A percentile compares a stretch with the other conserved stretches of the same genome.
Conservation (phyloP, 805 yeast species). For the Priceomyces fermenticarens region DNA sequence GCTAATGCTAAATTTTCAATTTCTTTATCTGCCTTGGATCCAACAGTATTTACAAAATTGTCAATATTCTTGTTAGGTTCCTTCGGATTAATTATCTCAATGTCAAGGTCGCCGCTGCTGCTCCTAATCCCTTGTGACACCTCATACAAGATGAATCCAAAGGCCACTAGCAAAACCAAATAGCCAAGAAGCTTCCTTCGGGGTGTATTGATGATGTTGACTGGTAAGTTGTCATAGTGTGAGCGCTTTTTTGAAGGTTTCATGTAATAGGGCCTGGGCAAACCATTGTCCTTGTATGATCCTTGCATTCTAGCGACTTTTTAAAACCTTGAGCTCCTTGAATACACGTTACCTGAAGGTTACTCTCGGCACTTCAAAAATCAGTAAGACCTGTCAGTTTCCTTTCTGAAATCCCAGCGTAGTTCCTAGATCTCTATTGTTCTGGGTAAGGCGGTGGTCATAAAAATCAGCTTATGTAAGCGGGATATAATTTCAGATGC, state of each 20-base stretch:
- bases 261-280: conserved; percentile 47
- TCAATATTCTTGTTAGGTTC: conserved; percentile 15
- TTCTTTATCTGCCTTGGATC: conserved; percentile 30
- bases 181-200: conserved; percentile 39
- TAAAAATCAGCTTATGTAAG: too few species aligned
- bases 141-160: conserved; percentile 35
- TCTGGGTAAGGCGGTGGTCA: too few species aligned
- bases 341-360: too few species aligned
- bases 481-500: too few species aligned
- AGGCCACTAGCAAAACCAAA: conserved; percentile 28
- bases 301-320: conserved; percentile 34
- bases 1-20: conserved; percentile 34
- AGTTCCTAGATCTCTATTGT: too few species aligned
- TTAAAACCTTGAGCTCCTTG: too few species aligned
- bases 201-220: conserved; percentile 31
- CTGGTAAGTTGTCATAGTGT: conserved; percentile 33
- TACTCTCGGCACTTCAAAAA: too few species aligned
- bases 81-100: conserved; percentile 21
- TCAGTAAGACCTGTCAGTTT: too few species aligned
- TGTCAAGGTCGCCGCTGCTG: conserved; percentile 22
- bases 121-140: conserved; percentile 32
- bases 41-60: conserved; percentile 28
- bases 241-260: conserved; percentile 36
- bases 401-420: too few species aligned
- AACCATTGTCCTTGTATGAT: conserved; percentile 37